Conservation (phyloP, 192 early-diverging fungal genomes). For the Coemansia sp. region DNA sequence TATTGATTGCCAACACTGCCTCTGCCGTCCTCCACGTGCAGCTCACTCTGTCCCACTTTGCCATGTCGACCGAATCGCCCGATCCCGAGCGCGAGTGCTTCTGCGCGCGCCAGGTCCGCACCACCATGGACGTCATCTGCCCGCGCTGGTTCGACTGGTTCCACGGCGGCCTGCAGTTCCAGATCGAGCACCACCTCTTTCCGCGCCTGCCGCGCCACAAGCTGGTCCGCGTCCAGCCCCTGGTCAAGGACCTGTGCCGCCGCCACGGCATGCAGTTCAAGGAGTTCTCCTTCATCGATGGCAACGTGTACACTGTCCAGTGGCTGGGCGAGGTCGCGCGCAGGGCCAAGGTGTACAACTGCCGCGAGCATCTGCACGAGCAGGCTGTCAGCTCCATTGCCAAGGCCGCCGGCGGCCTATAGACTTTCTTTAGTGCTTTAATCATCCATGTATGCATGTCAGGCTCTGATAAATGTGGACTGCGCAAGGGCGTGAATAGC, state of each 20-base stretch:
- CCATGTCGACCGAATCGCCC: slow-evolving; percentile 79
- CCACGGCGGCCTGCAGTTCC: slow-evolving; percentile 96
- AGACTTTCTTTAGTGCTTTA: too few species aligned
- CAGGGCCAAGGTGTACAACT: slow-evolving; percentile 45
- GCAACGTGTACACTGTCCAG: slow-evolving; percentile 73
- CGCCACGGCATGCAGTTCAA: slow-evolving; percentile 76
- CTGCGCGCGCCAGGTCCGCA: slow-evolving; percentile 81
- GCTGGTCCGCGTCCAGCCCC: slow-evolving; percentile 65
- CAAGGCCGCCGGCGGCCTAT: slow-evolving; percentile 10
- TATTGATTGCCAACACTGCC: slow-evolving; percentile 75
- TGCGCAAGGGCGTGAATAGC: too few species aligned
- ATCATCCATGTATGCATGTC: too few species aligned
- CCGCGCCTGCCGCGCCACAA: slow-evolving; percentile 92
- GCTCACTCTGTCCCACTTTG: slow-evolving; percentile 96
- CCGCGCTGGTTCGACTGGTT: slow-evolving; percentile 93
- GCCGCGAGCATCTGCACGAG: slow-evolving; percentile 22
- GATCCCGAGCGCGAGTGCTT: slow-evolving; percentile 73
- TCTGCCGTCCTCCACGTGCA: slow-evolving; percentile 90
- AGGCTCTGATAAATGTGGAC: too few species aligned
- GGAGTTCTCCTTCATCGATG: slow-evolving; percentile 76
- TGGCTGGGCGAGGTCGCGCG: slow-evolving; percentile 72
- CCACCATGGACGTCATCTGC: slow-evolving; percentile 96
- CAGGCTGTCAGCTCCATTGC: neutral
- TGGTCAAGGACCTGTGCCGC: slow-evolving; percentile 72
- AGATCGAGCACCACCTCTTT: slow-evolving; percentile 94